Conservation (phyloP, 331 rosid species). For the Acacia concinna region DNA sequence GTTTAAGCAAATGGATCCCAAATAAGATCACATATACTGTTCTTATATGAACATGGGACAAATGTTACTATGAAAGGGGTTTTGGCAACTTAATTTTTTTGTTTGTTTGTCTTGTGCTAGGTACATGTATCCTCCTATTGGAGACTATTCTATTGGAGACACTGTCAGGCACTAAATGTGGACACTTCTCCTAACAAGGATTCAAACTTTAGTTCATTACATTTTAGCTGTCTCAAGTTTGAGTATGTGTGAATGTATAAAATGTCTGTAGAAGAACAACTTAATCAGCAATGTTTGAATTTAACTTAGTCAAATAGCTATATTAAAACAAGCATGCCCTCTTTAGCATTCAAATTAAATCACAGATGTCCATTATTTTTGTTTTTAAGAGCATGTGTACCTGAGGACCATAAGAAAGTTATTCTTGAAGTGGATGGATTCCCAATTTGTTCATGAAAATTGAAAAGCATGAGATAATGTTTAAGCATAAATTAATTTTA, state of each 20-base stretch:
- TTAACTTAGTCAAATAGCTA: no score
- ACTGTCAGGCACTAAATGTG: no score
- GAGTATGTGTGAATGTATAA: no score
- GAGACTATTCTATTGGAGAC: no score
- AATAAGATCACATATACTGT: neutral
- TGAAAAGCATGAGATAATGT: constrained; percentile 5
- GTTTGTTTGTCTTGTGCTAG: no score
- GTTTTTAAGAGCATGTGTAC: neutral
- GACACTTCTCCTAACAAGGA: no score
- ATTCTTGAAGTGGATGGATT: neutral
- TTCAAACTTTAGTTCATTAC: no score
- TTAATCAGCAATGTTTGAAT: no score
- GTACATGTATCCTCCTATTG: no score
- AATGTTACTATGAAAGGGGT: neutral
- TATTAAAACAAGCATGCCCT: neutral
- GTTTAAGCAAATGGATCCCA: neutral
- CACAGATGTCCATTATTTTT: neutral
- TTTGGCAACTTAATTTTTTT: no score
- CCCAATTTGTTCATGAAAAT: constrained; percentile 14
- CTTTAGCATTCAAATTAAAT: neutral
- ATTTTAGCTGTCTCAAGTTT: no score
- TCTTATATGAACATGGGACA: neutral
- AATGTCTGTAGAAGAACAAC: no score
- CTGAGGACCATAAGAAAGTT: neutral
- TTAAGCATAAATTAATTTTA: neutral